Conservation (phyloP, 306 rosid genomes). For the Cicer cuneatum region DNA sequence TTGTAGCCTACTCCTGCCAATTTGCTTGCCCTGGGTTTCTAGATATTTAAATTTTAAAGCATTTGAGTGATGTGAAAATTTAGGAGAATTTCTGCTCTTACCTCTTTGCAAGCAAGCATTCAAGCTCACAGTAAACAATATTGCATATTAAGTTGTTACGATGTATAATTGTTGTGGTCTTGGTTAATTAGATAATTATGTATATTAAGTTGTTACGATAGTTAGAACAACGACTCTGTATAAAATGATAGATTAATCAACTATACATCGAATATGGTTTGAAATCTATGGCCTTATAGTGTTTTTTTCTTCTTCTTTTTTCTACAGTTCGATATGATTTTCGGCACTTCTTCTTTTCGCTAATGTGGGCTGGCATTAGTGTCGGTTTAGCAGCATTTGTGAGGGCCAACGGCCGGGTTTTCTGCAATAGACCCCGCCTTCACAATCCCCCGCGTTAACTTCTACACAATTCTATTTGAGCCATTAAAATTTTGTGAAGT, state of each 20-base stretch:
- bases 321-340: constrained; percentile 74
- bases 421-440: constrained; percentile 93
- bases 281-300: constrained; percentile 11
- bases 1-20: constrained; percentile 20
- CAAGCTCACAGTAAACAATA: neutral
- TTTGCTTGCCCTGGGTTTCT: constrained; percentile 32
- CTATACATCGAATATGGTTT: neutral
- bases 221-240: constrained; percentile 26
- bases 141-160: constrained; percentile 1
- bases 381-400: constrained; percentile 80
- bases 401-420: constrained; percentile 85
- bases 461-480: constrained; percentile 11
- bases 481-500: constrained; percentile 30
- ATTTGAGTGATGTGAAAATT: constrained; percentile 4
- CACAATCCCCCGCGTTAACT: constrained; percentile 68
- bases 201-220: too few relatives aligned
- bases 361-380: constrained; percentile 86
- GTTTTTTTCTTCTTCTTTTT: constrained; percentile 30
- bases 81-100: neutral
- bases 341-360: constrained; percentile 80
- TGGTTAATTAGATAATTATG: constrained; percentile 24
- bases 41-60: constrained; percentile 1
- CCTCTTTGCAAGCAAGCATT: neutral
- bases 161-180: constrained; percentile 16
- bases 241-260: neutral